Base-by-base conservation (phyloP, 495 filamentous ascomycete genomes). In the Staphylotrichum tortipilum region DNA sequence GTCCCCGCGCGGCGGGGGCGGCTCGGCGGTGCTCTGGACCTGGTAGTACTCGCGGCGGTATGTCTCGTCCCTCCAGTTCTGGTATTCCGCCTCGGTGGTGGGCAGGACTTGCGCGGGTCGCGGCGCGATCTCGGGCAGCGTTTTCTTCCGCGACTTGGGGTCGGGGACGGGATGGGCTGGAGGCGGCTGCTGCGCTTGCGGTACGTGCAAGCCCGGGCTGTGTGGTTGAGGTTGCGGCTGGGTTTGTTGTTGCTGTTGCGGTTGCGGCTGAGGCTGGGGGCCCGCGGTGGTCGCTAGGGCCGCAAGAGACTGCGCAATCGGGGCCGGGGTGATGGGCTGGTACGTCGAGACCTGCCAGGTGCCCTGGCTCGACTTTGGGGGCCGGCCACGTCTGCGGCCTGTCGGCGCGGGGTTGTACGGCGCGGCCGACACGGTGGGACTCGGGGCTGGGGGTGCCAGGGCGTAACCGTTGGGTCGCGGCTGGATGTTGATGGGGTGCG, bases 391-490 rank as follows among this genome's bases (percentile, higher is more conserved):
- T 42, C 44, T 58, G 1, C 60, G 61, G 44, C 39, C 42, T 11
- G 55, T 31, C 19, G 61, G 62, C 19, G 48, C 51, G 7, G 54
- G 57, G 15, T 44, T 63, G 17, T 53, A 49, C 3, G 54, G 31
- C n/a, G 59, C 24, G 3, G 48, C 48, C 15, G 67, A 52, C 33
- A 63, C 49, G 19, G 64, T 43, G 35, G 63, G 56, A 31, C 47
- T 59, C 17, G 58, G 52, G 18, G 56, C 53, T 18, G 57, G 42
- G 7, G 57, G 52, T 22, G 53, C 21, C 37, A 62, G 44, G 7
- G 61, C 45, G 44, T 65, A 68, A 42, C 69, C 69, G 50, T 70
- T 72, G 4, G 65, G 62, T 40, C 64, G 62, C 17, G 66, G 67
- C 17, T 69, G 66, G 18, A 63, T 61, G 37, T 48, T 57, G 17